A percentile compares a stretch with the other conserved stretches of the same genome.
Evolutionary conservation across 495 filamentous ascomycete genomes (phyloP).

Genomic region (Penicillium nucicola): DNA sequence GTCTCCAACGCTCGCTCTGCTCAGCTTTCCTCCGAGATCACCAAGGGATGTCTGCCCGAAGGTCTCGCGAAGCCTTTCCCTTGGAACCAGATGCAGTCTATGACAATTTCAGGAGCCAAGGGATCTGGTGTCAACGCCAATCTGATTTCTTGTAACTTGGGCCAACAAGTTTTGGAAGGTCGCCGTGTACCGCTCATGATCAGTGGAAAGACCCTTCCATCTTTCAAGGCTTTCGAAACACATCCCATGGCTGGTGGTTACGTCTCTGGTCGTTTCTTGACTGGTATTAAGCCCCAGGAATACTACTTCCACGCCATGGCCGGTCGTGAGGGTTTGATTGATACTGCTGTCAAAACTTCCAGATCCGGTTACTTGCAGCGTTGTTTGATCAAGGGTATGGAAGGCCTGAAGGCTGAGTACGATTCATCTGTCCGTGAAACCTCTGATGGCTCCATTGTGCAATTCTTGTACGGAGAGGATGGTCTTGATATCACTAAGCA

Average conservation of each 20-base stretch:
- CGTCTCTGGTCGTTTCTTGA: slow-evolving; percentile 94
- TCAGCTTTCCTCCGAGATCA: slow-evolving; percentile 75
- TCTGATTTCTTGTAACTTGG: slow-evolving; percentile 94
- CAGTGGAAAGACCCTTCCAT: slow-evolving; percentile 93
- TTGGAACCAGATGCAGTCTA: slow-evolving; percentile 97
- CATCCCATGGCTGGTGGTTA: slow-evolving; percentile 90
- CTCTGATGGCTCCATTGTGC: slow-evolving; percentile 85
- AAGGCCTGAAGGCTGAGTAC: slow-evolving; percentile 87
- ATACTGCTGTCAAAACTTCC: slow-evolving; percentile 98
- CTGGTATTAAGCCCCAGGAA: slow-evolving; percentile 93
- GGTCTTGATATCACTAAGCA: slow-evolving; percentile 92
- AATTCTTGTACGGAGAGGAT: slow-evolving; percentile 97
- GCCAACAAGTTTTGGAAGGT: slow-evolving; percentile 95
- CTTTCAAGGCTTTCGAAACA: slow-evolving; percentile 89
- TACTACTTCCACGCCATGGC: slow-evolving; percentile 99
- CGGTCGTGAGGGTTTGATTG: slow-evolving; percentile 96
- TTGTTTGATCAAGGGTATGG: slow-evolving; percentile 99
- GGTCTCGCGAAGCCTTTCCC: slow-evolving; percentile 91
- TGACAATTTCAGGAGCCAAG: slow-evolving; percentile 97
- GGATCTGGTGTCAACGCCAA: slow-evolving; percentile 91
- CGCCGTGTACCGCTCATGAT: slow-evolving; percentile 95
- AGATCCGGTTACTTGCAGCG: slow-evolving; percentile 95
- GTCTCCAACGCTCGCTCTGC: slow-evolving; percentile 72
- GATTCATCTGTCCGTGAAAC: slow-evolving; percentile 87
- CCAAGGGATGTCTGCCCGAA: slow-evolving; percentile 69